Evolutionary conservation across 1,139 yeast genomes (phyloP), one percentile per base, ranked within the genome.

Genomic region (Maudiozyma humilis): DNA sequence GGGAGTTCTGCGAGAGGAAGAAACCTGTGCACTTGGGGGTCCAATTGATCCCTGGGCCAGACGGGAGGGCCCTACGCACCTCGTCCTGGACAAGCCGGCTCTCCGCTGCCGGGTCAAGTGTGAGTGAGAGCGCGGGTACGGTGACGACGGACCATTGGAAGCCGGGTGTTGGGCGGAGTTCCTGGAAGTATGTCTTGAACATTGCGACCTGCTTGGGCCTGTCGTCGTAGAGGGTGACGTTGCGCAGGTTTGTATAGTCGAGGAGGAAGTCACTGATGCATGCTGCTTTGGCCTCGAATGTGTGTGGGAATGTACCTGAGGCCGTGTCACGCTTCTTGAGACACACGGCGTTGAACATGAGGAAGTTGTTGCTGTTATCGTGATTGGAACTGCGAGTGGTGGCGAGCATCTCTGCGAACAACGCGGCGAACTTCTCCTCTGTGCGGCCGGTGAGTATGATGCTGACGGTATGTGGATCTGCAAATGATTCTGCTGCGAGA

Each of bases 361-460:
- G 13, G 32, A 41, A 36, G 40, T 46, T n/a, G n/a, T n/a, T n/a
- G n/a, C n/a, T n/a, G n/a, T n/a, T n/a, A n/a, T n/a, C n/a, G n/a
- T n/a, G n/a, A n/a, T n/a, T n/a, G n/a, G n/a, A n/a, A n/a, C 36
- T 34, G 32, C 48, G 38, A 6, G 45, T 35, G 1, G 32, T 29
- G 3, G 35, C 20, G 2, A 55, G 41, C 41, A 69, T 57, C 27
- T 59, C 57, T 1, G 44, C 34, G 3, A 70, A 42, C 12, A 64
- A 32, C 0, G 54, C 48, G 0, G 51, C 47, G 47, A 71, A 71
- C 7, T 45, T 41, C 3, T 46, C 48, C 31, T 59, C 59, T 40
- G 61, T 59, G 37, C 77, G 57, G 0, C 75, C 76, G 1, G 76
- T 68, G 52, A 72, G 54, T 12, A 73, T 47, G 3, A 73, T 57